Evolutionary conservation across 805 yeast genomes (phyloP), one percentile per base, ranked within the genome.

Genomic region (Spencermartinsiella europaea): DNA sequence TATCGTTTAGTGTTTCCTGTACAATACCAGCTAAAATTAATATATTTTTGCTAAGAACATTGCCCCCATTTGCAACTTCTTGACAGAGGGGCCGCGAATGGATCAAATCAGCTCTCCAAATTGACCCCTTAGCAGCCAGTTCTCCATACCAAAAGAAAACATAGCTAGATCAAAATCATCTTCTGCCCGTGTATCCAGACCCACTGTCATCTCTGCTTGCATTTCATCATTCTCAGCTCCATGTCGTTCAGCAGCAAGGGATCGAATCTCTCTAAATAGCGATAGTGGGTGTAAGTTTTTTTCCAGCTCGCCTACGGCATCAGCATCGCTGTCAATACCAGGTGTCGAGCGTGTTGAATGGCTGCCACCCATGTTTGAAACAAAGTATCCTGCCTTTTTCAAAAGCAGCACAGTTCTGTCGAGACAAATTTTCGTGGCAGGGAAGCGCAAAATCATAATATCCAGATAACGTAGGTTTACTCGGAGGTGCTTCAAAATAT

Each of bases 281-380:
- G 44, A 27, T 3, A 41, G n/a, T 15, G 44, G 44, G 28, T 41
- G 38, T 7, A 41, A 25, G 27, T 41, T 28, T n/a, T 31, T 21
- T 27, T 41, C 44, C 12, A 41, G 19, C 4, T 35, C 19, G 7
- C 36, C 44, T 25, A 28, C 22, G 3, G 38, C n/a, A 16, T 10
- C 19, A 12, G 5, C 19, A 12, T 14, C 21, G 5, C 17, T n/a
- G 19, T 37, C 40, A 10, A 17, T 21, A n/a, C n/a, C n/a, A n/a
- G n/a, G n/a, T n/a, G n/a, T n/a, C 27, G 17, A 21, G 7, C 21
- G 22, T 10, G 7, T 12, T 12, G 31, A 25, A 25, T 7, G 7
- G 12, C 12, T 12, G 31, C 7, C 31, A 7, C 7, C 7, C 10
- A 7, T 7, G 31, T 25, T 12, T 25, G 31, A 7, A 7, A 12